These are phyloP conservation scores for Colletotrichum viniferum DNA, from an alignment of 2,329 filamentous ascomycete genomes.

Conservation along the genomic window DNA sequence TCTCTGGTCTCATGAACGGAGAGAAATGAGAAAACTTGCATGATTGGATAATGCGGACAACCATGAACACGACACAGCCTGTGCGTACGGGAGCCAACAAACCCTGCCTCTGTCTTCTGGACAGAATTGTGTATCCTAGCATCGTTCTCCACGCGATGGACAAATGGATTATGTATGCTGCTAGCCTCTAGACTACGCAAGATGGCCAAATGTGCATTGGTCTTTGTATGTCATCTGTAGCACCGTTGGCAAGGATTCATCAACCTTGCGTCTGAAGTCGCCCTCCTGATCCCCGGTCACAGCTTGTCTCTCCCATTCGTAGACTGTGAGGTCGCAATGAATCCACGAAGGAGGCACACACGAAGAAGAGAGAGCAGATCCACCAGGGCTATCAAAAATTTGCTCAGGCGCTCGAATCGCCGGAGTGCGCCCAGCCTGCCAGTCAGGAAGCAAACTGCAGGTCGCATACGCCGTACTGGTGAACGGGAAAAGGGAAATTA, in stretches of 20 bases:
- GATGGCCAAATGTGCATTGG: not conserved
- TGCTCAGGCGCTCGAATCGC: not conserved
- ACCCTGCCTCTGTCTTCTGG: not conserved
- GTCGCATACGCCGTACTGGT: not conserved
- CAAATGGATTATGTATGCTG: not conserved
- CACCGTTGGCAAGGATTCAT: not conserved
- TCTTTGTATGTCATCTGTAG: not conserved
- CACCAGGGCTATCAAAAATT: not conserved
- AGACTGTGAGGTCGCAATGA: not conserved
- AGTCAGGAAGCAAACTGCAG: not conserved
- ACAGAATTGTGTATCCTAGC: not conserved
- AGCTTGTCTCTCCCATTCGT: not conserved
- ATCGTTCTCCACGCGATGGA: not conserved
- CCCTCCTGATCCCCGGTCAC: not conserved
- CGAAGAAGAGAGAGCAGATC: not conserved
- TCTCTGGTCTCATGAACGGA: not conserved
- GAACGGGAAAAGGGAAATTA: not conserved
- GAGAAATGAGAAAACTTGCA: not conserved
- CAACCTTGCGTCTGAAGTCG: not conserved
- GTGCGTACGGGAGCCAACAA: not conserved
- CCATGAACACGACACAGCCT: not conserved
- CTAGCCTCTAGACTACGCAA: not conserved
- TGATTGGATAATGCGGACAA: not conserved
- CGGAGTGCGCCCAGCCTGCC: not conserved
- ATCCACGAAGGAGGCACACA: not conserved